These are phyloP conservation scores for Eucalyptus camaldulensis DNA, from an alignment of 345 rosid genomes.

Conservation along the genomic window DNA sequence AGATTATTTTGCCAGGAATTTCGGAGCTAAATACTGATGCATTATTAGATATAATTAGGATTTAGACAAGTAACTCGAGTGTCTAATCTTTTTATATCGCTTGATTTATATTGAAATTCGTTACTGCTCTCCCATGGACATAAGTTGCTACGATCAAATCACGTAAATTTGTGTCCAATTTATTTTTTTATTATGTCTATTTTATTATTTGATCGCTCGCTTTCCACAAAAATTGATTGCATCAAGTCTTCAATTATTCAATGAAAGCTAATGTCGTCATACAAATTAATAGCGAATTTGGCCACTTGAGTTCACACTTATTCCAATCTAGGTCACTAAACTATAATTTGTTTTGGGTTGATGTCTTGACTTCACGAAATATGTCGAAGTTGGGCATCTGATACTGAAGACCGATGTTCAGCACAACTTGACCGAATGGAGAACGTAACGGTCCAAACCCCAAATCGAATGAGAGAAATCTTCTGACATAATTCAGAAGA, in stretches of 20 bases:
- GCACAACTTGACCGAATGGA: background rate
- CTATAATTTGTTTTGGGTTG: background rate
- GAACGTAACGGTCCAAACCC: background rate
- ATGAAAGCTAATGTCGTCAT: too few relatives aligned
- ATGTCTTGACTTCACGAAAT: background rate
- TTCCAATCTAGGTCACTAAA: background rate
- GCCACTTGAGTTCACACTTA: background rate
- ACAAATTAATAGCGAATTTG: background rate
- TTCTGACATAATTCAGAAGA: background rate
- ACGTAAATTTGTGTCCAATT: accelerated
- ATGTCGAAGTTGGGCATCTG: background rate
- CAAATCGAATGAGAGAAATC: background rate
- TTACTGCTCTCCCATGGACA: accelerated
- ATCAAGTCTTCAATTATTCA: background rate
- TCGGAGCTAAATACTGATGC: too few relatives aligned
- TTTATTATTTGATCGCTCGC: too few relatives aligned
- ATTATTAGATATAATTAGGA: too few relatives aligned
- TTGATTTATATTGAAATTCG: too few relatives aligned
- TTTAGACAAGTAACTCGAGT: accelerated
- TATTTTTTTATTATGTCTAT: too few relatives aligned
- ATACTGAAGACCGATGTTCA: background rate
- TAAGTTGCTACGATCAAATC: too few relatives aligned
- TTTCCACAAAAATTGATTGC: too few relatives aligned
- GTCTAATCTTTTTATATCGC: too few relatives aligned
- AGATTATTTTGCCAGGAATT: too few relatives aligned